Base-by-base conservation (phyloP, 169 alveolate species). In the Eimeria tenella region DNA sequence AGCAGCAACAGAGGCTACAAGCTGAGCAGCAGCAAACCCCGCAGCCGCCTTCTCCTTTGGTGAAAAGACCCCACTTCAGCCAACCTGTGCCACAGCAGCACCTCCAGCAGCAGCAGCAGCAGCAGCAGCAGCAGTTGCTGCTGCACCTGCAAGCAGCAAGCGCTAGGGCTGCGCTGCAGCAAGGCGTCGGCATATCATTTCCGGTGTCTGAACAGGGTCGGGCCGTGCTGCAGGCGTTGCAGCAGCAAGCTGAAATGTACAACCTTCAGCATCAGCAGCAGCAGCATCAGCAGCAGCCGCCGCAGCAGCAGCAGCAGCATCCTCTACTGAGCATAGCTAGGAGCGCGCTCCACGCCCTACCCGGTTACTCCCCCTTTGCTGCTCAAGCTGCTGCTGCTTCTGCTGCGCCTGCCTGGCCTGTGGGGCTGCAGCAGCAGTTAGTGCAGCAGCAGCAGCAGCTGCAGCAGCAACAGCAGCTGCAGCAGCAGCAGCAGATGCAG, bases 191-290 rank as follows among this genome's bases (percentile, higher is more conserved):
- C 13, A 55, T 56, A 81, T 23, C 71, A 6, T 81, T 81, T 52
- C 89, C 68, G 2, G 89, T 56, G 74, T 81, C 89, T 52, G 89
- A 81, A 52, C 89, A 81, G 58, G 89, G 89, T 21, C 89, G 89
- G 19, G 89, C 89, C 25, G 89, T 81, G 25, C 53, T 81, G 73
- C 89, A 81, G 89, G 89, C 89, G 53, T 21, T 81, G 89, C 89
- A 81, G 89, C 89, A 81, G 89, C 89, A 81, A 49, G 89, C 89
- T 55, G 89, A 81, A 56, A 81, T 81, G 58, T 81, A 81, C 89
- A 81, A 56, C 25, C 71, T 15, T n/a, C 89, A 81, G 89, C 89
- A 81, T 25, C 86, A 74, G 17, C 86, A 74, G 5, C 86, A 74
- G 17, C 82, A 71, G 60, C 81, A 70, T 1, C 81, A 70, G 13